Conservation (phyloP, 2,329 filamentous ascomycete genomes). For the Verticillium isaacii region DNA sequence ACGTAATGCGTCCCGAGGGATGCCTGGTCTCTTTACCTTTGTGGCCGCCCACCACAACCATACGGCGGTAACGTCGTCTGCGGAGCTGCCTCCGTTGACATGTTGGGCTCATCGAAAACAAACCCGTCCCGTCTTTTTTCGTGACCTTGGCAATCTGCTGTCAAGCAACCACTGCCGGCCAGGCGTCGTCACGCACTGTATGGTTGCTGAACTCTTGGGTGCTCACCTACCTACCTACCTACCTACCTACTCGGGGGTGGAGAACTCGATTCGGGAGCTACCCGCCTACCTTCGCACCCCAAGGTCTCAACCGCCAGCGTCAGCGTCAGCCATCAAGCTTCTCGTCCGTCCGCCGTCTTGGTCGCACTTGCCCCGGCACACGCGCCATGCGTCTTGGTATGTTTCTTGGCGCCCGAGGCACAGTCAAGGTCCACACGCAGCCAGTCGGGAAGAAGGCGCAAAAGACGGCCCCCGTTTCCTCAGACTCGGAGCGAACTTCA, state of each 20-base stretch:
- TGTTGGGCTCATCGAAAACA: not conserved
- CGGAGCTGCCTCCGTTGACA: not conserved
- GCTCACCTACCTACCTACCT: too few relatives aligned
- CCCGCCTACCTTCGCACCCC: too few relatives aligned
- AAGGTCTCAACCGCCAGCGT: not conserved
- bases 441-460: not conserved
- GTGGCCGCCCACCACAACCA: not conserved
- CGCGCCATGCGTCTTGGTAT: not conserved
- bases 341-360: not conserved
- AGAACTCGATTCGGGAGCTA: too few relatives aligned
- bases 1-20: not conserved
- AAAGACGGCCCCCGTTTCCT: not conserved
- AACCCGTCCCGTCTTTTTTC: too few relatives aligned
- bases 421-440: not conserved
- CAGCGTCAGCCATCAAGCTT: not conserved
- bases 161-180: too few relatives aligned
- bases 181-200: too few relatives aligned
- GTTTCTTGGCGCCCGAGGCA: not conserved
- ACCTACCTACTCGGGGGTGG: too few relatives aligned
- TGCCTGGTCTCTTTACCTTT: not conserved
- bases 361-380: not conserved
- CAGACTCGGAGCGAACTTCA: too few relatives aligned
- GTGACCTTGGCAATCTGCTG: too few relatives aligned
- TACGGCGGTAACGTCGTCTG: not conserved
- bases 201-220: too few relatives aligned